Percentiles rank a stretch among this genome's conserved stretches.
phyloP scores from a whole-genome alignment of 75 land plant species.

The Selaginella moellendorffii region DNA sequence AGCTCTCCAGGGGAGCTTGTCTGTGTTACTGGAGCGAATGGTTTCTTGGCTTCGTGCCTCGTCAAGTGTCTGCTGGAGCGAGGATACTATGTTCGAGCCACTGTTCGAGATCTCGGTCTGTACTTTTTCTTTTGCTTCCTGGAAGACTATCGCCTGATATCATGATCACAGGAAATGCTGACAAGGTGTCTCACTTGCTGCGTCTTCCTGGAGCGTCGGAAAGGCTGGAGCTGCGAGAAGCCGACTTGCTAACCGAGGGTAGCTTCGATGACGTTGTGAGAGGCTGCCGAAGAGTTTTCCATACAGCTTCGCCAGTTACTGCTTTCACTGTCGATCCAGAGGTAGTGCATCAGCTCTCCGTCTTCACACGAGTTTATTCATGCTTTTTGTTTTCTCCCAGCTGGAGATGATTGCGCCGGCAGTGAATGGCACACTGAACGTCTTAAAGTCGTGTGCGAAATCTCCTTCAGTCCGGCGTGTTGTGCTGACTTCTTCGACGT shows the following conservation, averaged over 20 bases:
- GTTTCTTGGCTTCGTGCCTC: constrained; percentile 19
- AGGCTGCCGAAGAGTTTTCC: constrained; percentile 76
- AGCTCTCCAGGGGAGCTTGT: not conserved
- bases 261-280: not conserved
- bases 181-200: constrained; percentile 15
- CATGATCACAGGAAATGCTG: not conserved
- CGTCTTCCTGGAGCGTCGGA: constrained; percentile 17
- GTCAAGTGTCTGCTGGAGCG: constrained; percentile 30
- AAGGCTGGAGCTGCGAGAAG: constrained; percentile 30
- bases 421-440: constrained; percentile 67
- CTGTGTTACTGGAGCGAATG: not conserved
- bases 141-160: no score
- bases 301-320: constrained; percentile 71
- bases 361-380: not conserved
- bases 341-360: constrained; percentile 19
- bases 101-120: constrained; percentile 32
- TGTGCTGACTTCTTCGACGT: constrained; percentile 80
- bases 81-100: constrained; percentile 33
- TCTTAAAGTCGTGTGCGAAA: constrained; percentile 69
- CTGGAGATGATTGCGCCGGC: constrained; percentile 77
- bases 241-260: constrained; percentile 24
- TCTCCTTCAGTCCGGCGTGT: constrained; percentile 55
- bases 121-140: not conserved
- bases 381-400: constrained; percentile 25
- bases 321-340: constrained; percentile 35